These are phyloP conservation scores for Heliocybe sulcata DNA, from an alignment of 1,284 basidiomycete genomes.

Conservation along the genomic window DNA sequence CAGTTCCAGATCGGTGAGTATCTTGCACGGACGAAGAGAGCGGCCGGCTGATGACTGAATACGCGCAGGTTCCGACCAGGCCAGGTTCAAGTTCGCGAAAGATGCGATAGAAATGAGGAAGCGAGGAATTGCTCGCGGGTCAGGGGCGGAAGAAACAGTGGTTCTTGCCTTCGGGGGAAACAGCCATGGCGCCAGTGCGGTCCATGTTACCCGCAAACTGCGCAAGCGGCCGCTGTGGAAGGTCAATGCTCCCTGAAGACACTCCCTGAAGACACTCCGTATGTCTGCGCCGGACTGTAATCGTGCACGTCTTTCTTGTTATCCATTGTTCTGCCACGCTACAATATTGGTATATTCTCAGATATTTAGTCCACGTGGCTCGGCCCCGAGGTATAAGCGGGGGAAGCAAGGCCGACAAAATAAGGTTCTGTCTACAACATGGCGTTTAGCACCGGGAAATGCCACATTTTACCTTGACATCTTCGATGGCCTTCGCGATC, in stretches of 20 bases:
- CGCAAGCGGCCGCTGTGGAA: constrained; percentile 82
- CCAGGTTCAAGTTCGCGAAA: constrained; percentile 85
- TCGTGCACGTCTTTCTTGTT: constrained; percentile 3
- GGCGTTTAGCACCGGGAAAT: constrained; percentile 1
- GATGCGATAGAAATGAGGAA: constrained; percentile 79
- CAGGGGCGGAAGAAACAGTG: constrained; percentile 72
- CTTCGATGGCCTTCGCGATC: constrained; percentile 1
- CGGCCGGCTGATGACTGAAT: background rate
- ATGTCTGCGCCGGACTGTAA: background rate
- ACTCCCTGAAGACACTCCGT: background rate
- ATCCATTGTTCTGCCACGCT: constrained; percentile 4
- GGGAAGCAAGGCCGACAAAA: background rate
- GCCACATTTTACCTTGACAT: background rate
- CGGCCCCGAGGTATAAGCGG: background rate
- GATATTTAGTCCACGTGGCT: background rate
- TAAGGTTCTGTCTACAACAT: background rate
- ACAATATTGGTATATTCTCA: background rate
- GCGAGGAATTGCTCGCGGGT: constrained; percentile 51
- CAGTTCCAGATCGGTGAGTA: constrained; percentile 68
- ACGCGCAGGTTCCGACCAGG: constrained; percentile 66
- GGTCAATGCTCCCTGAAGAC: constrained; percentile 48
- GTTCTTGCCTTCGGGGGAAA: constrained; percentile 74
- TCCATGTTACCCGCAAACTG: constrained; percentile 81
- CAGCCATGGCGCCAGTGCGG: constrained; percentile 62
- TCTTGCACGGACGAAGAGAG: constrained; percentile 3